Evolutionary conservation across 768 basidiomycete species (phyloP).

Genomic region (Mrakia gelida): DNA sequence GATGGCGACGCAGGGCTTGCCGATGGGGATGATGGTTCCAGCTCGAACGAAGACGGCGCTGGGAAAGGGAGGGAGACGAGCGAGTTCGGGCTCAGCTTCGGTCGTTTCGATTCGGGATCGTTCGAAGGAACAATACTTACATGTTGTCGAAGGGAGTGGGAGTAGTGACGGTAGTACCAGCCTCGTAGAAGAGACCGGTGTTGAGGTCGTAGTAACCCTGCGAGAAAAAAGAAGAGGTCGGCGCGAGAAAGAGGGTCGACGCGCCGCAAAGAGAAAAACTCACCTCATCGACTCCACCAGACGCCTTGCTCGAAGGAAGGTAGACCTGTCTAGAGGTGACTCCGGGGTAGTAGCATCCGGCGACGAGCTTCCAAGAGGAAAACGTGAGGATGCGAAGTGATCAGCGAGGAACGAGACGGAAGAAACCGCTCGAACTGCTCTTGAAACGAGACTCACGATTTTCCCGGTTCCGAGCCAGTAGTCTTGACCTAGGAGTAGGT

Average conservation of each 20-base stretch:
- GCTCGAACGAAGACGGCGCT: slow-evolving; percentile 42
- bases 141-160: slow-evolving; percentile 41
- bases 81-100: background rate
- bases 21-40: slow-evolving; percentile 42
- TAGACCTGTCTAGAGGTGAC: slow-evolving; percentile 39
- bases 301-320: slow-evolving; percentile 39
- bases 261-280: background rate
- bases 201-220: slow-evolving; percentile 39
- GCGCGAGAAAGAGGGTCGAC: background rate
- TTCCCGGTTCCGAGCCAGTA: slow-evolving; percentile 43
- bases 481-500: slow-evolving; percentile 36
- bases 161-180: slow-evolving; percentile 37
- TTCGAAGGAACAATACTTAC: background rate
- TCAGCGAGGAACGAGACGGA: too few relatives aligned
- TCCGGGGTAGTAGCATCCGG: slow-evolving; percentile 39
- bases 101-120: background rate
- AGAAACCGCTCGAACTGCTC: too few relatives aligned
- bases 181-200: slow-evolving; percentile 34
- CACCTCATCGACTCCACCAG: slow-evolving; percentile 6
- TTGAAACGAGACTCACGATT: slow-evolving; percentile 14
- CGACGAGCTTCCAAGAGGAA: slow-evolving; percentile 31
- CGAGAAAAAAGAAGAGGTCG: background rate
- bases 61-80: background rate
- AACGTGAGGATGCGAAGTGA: too few relatives aligned
- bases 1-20: slow-evolving; percentile 40